These are phyloP conservation scores for Claviceps sp. DNA, from an alignment of 2,329 filamentous ascomycete genomes.

Conservation along the genomic window DNA sequence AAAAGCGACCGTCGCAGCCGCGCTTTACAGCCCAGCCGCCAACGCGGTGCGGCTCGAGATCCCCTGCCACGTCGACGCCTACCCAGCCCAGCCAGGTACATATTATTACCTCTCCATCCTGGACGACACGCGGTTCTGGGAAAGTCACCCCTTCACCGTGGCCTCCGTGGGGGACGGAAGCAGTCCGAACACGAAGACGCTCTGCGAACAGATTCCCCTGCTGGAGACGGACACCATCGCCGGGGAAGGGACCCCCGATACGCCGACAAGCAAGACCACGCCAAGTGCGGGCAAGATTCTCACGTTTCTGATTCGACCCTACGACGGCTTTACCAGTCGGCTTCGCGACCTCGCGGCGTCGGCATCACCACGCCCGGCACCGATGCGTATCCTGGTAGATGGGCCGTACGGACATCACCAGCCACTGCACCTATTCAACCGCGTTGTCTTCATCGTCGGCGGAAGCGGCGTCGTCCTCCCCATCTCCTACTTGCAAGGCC, in stretches of 20 bases:
- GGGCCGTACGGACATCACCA: slow-evolving; percentile 31
- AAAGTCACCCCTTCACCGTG: slow-evolving; percentile 37
- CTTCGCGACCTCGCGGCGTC: slow-evolving; percentile 19
- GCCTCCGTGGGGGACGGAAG: slow-evolving; percentile 16
- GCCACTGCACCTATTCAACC: slow-evolving; percentile 23
- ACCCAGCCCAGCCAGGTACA: slow-evolving; percentile 25
- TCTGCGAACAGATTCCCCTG: slow-evolving; percentile 20
- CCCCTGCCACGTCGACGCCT: slow-evolving; percentile 20
- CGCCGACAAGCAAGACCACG: background rate
- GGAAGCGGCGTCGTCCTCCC: slow-evolving; percentile 32
- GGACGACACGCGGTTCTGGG: slow-evolving; percentile 27
- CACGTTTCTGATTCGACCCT: slow-evolving; percentile 32
- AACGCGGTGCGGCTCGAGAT: slow-evolving; percentile 30
- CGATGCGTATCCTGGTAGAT: slow-evolving; percentile 26
- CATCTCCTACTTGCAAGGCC: slow-evolving; percentile 22
- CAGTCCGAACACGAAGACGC: slow-evolving; percentile 6
- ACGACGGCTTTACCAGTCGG: slow-evolving; percentile 29
- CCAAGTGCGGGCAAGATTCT: slow-evolving; percentile 11
- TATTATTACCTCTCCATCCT: slow-evolving; percentile 33
- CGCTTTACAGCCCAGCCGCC: slow-evolving; percentile 22
- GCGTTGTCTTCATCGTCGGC: slow-evolving; percentile 29
- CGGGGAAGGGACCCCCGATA: background rate
- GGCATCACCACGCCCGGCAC: slow-evolving; percentile 12
- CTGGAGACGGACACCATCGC: slow-evolving; percentile 11
- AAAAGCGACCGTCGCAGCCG: slow-evolving; percentile 22